Evolutionary conservation across 1,139 yeast genomes (phyloP).

Genomic region (Suhomyces chickasaworum): DNA sequence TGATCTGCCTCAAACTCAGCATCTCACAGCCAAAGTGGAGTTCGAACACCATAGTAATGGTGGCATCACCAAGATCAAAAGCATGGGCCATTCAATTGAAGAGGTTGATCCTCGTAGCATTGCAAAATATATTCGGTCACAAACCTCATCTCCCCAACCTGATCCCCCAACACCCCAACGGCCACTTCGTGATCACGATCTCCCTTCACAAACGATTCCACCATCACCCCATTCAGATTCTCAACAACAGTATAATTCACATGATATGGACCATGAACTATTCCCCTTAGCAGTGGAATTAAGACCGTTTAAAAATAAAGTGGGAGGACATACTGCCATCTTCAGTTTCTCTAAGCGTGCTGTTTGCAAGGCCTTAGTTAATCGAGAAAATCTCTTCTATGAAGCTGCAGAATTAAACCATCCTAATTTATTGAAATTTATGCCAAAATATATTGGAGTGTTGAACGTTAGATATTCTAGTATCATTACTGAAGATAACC

Average conservation of each 20-base stretch:
- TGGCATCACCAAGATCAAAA: conserved; percentile 31
- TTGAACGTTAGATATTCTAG: conserved; percentile 81
- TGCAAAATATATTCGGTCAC: conserved; percentile 9
- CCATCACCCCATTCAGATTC: neutral
- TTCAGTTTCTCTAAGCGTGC: conserved; percentile 89
- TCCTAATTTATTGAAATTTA: conserved; percentile 72
- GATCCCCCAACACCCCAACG: neutral
- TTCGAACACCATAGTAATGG: conserved; percentile 37
- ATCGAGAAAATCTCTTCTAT: conserved; percentile 88
- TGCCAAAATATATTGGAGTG: conserved; percentile 95
- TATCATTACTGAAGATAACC: conserved; percentile 35
- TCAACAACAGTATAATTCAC: neutral
- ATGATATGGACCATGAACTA: conserved; percentile 22
- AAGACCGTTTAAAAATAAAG: conserved; percentile 86
- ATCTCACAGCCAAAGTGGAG: conserved; percentile 41
- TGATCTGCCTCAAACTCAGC: conserved; percentile 26
- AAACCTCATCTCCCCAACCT: conserved; percentile 9
- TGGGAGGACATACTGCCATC: conserved; percentile 98
- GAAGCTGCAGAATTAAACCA: conserved; percentile 81
- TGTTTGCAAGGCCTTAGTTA: conserved; percentile 92
- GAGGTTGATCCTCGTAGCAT: conserved; percentile 8
- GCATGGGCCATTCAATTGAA: conserved; percentile 3
- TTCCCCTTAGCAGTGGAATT: conserved; percentile 80
- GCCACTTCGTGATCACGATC: neutral
- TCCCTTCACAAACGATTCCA: neutral